Percentiles rank a stretch among this genome's conserved stretches.
Conservation (phyloP, 176 grass and related monocot species). For the Oryza officinalis region DNA sequence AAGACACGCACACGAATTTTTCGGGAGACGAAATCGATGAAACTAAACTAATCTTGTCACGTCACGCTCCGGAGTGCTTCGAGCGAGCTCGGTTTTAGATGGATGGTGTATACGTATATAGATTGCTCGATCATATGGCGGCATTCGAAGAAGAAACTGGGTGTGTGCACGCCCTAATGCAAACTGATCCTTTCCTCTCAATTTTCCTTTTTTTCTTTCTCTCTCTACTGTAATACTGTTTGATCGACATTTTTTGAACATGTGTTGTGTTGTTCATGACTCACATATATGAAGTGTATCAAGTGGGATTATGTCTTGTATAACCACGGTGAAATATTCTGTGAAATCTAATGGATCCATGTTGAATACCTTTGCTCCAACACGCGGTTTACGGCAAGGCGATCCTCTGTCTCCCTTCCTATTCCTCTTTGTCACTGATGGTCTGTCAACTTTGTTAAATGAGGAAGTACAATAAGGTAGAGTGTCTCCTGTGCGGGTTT, state of each 20-base stretch:
- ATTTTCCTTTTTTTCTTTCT: neutral
- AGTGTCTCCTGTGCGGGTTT: too few species aligned
- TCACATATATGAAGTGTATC: constrained; percentile 23
- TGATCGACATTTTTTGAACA: neutral
- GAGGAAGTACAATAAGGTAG: too few species aligned
- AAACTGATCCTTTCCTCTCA: constrained; percentile 23
- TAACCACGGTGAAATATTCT: too few species aligned
- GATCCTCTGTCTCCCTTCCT: too few species aligned
- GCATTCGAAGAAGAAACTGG: neutral
- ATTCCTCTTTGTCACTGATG: too few species aligned
- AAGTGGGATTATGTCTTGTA: too few species aligned
- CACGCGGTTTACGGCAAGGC: too few species aligned
- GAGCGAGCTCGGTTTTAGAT: constrained; percentile 11
- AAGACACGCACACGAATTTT: neutral
- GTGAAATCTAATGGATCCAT: too few species aligned
- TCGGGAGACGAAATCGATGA: neutral
- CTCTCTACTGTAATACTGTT: constrained; percentile 34
- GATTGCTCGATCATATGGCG: constrained; percentile 12
- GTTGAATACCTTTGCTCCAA: too few species aligned
- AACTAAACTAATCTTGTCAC: neutral
- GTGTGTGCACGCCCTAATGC: constrained; percentile 38
- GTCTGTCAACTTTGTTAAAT: too few species aligned
- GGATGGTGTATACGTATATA: constrained; percentile 17
- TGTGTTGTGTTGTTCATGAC: constrained; percentile 10
- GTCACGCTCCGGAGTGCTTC: constrained; percentile 22